Conservation (phyloP, 1,284 basidiomycete genomes). For the Irpex sp. region DNA sequence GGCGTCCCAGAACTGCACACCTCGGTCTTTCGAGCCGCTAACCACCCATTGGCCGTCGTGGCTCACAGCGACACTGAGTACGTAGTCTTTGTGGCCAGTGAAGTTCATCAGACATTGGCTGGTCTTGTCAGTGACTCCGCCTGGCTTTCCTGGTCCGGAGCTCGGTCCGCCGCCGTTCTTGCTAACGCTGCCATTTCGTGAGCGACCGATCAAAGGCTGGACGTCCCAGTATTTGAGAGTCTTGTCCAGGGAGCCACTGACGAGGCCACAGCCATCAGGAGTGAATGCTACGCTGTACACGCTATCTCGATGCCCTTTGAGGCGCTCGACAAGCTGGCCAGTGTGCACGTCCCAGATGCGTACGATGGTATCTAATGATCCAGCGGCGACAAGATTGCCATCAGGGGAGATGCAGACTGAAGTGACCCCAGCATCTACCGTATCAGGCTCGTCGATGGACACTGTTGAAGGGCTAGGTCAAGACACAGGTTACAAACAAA, state of each 20-base stretch:
- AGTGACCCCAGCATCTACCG: slow-evolving; percentile 65
- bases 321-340: slow-evolving; percentile 63
- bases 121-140: slow-evolving; percentile 16
- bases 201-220: slow-evolving; percentile 22
- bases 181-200: slow-evolving; percentile 15
- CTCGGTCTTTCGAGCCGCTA: slow-evolving; percentile 75
- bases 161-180: slow-evolving; percentile 27
- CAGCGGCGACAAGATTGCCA: slow-evolving; percentile 66
- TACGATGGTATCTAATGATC: slow-evolving; percentile 72
- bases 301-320: slow-evolving; percentile 72
- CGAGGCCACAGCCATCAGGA: slow-evolving; percentile 65
- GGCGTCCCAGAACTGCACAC: slow-evolving; percentile 77
- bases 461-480: slow-evolving; percentile 17
- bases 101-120: slow-evolving; percentile 59
- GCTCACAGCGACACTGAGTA: slow-evolving; percentile 61
- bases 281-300: slow-evolving; percentile 79
- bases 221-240: slow-evolving; percentile 77
- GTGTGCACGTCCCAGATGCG: slow-evolving; percentile 71
- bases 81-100: slow-evolving; percentile 71
- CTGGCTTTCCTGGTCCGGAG: background rate
- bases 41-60: slow-evolving; percentile 76
- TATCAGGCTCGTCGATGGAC: slow-evolving; percentile 37
- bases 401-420: slow-evolving; percentile 65
- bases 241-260: slow-evolving; percentile 72
- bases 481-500: background rate